These are phyloP conservation scores for Rosa multiflora DNA, from an alignment of 306 rosid species.

Conservation along the genomic window DNA sequence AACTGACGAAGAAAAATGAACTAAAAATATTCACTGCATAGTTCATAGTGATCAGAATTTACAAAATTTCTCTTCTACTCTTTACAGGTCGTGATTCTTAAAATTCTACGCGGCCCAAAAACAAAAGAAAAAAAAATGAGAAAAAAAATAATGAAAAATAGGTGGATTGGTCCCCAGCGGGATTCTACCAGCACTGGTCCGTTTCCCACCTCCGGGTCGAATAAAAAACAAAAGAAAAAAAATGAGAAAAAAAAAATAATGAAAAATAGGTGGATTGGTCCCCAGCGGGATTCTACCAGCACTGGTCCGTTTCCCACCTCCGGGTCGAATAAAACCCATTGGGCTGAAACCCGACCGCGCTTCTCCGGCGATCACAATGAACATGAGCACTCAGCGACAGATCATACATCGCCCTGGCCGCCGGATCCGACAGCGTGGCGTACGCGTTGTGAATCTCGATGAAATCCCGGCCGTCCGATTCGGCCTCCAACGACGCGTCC, in stretches of 20 bases:
- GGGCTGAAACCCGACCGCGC: slow-evolving; percentile 15
- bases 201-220: slow-evolving; percentile 84
- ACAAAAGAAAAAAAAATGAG: not conserved
- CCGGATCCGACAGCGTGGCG: slow-evolving; percentile 81
- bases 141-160: too few relatives aligned
- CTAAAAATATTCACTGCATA: not conserved
- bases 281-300: slow-evolving; percentile 62
- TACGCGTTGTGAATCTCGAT: slow-evolving; percentile 77
- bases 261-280: too few relatives aligned
- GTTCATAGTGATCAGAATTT: not conserved
- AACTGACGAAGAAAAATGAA: not conserved
- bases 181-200: slow-evolving; percentile 89
- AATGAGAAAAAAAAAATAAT: too few relatives aligned
- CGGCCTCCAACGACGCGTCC: slow-evolving; percentile 43
- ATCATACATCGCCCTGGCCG: slow-evolving; percentile 67
- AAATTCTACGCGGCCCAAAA: not conserved
- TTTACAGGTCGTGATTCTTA: not conserved
- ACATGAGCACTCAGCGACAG: slow-evolving; percentile 36
- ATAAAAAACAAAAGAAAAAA: slow-evolving; percentile 19
- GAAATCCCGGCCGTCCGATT: slow-evolving; percentile 47
- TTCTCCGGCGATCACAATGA: slow-evolving; percentile 15
- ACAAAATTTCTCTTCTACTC: not conserved
- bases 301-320: slow-evolving; percentile 95
- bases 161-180: not conserved
- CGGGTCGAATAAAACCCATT: slow-evolving; percentile 51